Conservation (phyloP, 768 basidiomycete species). For the Boletus rubescentipes region DNA sequence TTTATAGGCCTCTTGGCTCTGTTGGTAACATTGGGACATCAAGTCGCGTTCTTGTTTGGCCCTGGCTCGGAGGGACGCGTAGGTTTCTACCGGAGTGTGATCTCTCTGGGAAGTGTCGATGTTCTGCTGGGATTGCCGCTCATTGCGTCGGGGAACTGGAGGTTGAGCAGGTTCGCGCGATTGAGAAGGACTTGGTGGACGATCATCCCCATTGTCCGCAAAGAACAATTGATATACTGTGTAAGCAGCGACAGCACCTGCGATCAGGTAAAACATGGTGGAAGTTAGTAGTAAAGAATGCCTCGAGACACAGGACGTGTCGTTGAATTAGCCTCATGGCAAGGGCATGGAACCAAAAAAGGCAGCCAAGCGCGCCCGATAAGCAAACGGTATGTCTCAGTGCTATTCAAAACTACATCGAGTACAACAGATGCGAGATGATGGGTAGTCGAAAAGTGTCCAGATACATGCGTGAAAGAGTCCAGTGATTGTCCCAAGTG, state of each 20-base stretch:
- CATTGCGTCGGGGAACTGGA: constrained; percentile 7
- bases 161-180: background rate
- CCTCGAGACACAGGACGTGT: background rate
- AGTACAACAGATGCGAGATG: constrained; percentile 9
- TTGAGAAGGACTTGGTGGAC: background rate
- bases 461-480: background rate
- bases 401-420: constrained; percentile 1
- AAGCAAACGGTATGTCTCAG: background rate
- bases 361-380: background rate
- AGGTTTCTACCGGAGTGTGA: constrained; percentile 32
- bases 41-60: constrained; percentile 78
- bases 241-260: constrained; percentile 11
- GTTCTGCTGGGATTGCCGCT: constrained; percentile 1
- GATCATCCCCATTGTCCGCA: constrained; percentile 5
- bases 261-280: constrained; percentile 15
- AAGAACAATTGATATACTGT: constrained; percentile 12
- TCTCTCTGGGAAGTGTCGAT: background rate
- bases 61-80: constrained; percentile 61
- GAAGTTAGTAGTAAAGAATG: background rate
- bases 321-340: background rate
- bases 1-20: constrained; percentile 73
- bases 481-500: constrained; percentile 10
- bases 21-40: constrained; percentile 64
- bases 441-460: constrained; percentile 2
- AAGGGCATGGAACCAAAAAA: background rate